Conservation (phyloP, 164 flowering plant species). For the Magnolia officinalis region DNA sequence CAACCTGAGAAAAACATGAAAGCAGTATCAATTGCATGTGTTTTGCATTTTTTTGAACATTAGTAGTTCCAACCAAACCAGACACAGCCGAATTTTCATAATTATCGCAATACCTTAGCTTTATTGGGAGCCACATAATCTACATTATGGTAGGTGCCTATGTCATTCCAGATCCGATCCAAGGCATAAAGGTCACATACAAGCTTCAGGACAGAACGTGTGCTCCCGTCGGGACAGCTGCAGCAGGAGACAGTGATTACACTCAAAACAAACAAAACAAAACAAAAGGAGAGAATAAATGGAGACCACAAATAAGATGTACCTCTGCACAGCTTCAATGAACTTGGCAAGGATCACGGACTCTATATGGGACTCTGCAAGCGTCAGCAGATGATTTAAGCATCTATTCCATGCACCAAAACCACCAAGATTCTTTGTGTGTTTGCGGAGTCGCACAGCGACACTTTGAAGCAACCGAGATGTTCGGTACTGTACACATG, state of each 20-base stretch:
- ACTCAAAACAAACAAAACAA: not conserved
- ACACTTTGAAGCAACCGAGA: conserved; percentile 90
- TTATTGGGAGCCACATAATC: conserved; percentile 98
- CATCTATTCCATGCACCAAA: conserved; percentile 99
- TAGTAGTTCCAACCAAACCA: not conserved
- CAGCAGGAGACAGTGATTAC: conserved; percentile 9
- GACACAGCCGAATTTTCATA: not conserved
- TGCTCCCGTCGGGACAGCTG: conserved; percentile 76
- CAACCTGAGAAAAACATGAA: not conserved
- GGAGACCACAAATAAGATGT: not conserved
- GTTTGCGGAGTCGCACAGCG: conserved; percentile 73
- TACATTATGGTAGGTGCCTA: conserved; percentile 92
- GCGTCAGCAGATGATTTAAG: conserved; percentile 87
- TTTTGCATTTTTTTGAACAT: not conserved
- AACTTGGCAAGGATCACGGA: conserved; percentile 85
- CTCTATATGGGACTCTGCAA: conserved; percentile 95
- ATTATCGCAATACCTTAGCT: conserved; percentile 67
- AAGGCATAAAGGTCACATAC: conserved; percentile 91
- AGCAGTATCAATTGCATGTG: not conserved
- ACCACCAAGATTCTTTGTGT: conserved; percentile 72
- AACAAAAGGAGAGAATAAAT: not conserved
- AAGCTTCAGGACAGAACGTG: conserved; percentile 73
- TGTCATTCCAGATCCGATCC: conserved; percentile 94
- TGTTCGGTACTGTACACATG: conserved; percentile 74
- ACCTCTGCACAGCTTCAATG: conserved; percentile 84